Evolutionary conservation across 163 green algal species (phyloP), one percentile per base, ranked within the genome.

Genomic region (Trebouxiophyceae sp.): DNA sequence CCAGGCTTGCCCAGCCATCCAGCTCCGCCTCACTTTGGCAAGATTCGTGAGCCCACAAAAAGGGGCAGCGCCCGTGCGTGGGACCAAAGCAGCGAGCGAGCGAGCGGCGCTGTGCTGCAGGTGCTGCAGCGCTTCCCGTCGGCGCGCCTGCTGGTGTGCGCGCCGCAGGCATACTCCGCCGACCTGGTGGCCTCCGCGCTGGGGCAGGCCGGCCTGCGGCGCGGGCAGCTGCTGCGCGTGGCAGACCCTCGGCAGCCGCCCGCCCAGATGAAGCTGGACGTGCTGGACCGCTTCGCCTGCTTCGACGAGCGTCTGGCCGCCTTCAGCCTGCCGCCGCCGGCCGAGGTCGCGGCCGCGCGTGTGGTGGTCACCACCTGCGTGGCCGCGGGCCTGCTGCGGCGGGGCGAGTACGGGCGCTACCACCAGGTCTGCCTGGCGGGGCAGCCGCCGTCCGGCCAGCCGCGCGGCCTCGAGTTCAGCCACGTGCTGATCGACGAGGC

Each of bases 401-500:
- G 57, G 54, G 54, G 46, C 20, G 31, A 45, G 56, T 55, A 58
- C 45, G 45, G 26, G 33, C 39, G 22, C 50, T 31, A 66, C 45
- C 22, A 59, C 39, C 8, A 50, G 39, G 39, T 50, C 12, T 50
- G 39, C 39, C 39, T 50, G 8, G 39, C 16, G 39, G 39, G 39
- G 8, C 39, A 50, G n/a, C n/a, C n/a, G n/a, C n/a, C n/a, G n/a
- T n/a, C n/a, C n/a, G 54, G 19, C 0, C 0, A 16, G 33, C 1
- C 3, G 0, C 0, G 22, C n/a, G 33, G n/a, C 34, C 26, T 39
- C 27, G 22, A 24, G 23, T 81, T 84, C 65, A 75, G 67, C 1
- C 76, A 84, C 26, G 73, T 84, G 6, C 55, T 86, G 24, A 80
- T 86, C 30, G 74, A 85, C 50, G 76, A 86, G 45, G 74, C 73